Percentiles rank a stretch among this genome's conserved stretches.
These are phyloP conservation scores for Conticribra weissflogii DNA, from an alignment of 108 stramenopile species.

Conservation along the genomic window DNA sequence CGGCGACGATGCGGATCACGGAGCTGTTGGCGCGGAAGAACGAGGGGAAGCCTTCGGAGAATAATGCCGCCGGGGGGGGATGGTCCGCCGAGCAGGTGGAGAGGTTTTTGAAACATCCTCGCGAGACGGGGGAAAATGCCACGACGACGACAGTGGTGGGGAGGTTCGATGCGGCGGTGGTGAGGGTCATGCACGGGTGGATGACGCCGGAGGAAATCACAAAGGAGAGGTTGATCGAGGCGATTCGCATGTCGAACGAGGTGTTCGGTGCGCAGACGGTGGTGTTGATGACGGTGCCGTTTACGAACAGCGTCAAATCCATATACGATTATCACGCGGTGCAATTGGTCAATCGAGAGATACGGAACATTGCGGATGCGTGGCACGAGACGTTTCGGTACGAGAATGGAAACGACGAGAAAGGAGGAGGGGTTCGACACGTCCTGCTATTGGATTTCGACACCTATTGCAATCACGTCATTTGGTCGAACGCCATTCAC, in stretches of 20 bases:
- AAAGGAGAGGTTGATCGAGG: conserved; percentile 25
- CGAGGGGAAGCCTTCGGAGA: conserved; percentile 25
- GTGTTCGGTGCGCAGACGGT: conserved; percentile 45
- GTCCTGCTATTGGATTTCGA: conserved; percentile 43
- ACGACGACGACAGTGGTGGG: neutral
- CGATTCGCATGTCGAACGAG: conserved; percentile 36
- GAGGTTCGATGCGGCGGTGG: conserved; percentile 44
- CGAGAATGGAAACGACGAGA: neutral
- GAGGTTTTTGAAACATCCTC: conserved; percentile 15
- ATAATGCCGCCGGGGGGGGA: conserved; percentile 42
- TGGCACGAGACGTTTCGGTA: conserved; percentile 11
- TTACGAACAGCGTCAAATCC: conserved; percentile 49
- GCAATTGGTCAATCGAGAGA: conserved; percentile 18
- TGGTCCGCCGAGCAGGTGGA: conserved; percentile 24
- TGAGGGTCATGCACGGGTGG: conserved; percentile 54
- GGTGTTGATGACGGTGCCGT: conserved; percentile 41
- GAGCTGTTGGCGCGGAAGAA: conserved; percentile 18
- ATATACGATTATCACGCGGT: conserved; percentile 18
- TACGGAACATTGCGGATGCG: conserved; percentile 25
- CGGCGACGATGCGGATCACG: conserved; percentile 41
- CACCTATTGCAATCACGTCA: conserved; percentile 29
- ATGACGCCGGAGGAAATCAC: conserved; percentile 38
- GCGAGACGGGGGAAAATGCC: neutral
- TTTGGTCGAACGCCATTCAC: conserved; percentile 35
- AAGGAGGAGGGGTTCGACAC: conserved; percentile 6